Evolutionary conservation across 2,329 filamentous ascomycete genomes (phyloP).

Genomic region (Colletotrichum acutatum): DNA sequence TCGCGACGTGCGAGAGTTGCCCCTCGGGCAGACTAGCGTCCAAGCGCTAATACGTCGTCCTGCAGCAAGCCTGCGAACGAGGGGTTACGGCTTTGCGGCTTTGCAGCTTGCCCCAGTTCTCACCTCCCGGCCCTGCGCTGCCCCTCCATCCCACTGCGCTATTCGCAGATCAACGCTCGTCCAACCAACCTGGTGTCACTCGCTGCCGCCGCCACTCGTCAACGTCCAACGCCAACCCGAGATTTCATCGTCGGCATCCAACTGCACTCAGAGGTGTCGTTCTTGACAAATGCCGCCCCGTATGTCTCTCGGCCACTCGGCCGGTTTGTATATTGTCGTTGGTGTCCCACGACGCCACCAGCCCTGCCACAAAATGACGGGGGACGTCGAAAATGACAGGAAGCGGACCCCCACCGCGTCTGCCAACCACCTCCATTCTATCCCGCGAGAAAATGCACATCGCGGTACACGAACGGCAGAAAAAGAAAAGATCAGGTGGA

Average conservation of each 20-base stretch:
- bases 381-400: constrained; percentile 19
- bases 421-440: constrained; percentile 11
- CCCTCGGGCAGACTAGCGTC: not conserved
- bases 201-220: not conserved
- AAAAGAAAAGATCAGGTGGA: constrained; percentile 7
- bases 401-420: constrained; percentile 2
- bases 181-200: not conserved
- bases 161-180: constrained; percentile 1
- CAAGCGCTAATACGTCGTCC: not conserved
- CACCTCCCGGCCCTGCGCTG: not conserved
- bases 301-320: not conserved
- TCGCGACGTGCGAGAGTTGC: not conserved
- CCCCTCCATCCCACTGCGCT: constrained; percentile 8
- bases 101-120: not conserved
- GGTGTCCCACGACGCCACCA: not conserved
- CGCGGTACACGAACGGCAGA: not conserved
- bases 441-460: not conserved
- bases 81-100: not conserved
- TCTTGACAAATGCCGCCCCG: not conserved
- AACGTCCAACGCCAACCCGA: not conserved
- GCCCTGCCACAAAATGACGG: constrained; percentile 10
- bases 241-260: not conserved
- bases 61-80: not conserved
- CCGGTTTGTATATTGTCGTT: not conserved
- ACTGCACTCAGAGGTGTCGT: not conserved